These are phyloP conservation scores for Voacanga thouarsii DNA, from an alignment of 257 asterid species.

Conservation along the genomic window DNA sequence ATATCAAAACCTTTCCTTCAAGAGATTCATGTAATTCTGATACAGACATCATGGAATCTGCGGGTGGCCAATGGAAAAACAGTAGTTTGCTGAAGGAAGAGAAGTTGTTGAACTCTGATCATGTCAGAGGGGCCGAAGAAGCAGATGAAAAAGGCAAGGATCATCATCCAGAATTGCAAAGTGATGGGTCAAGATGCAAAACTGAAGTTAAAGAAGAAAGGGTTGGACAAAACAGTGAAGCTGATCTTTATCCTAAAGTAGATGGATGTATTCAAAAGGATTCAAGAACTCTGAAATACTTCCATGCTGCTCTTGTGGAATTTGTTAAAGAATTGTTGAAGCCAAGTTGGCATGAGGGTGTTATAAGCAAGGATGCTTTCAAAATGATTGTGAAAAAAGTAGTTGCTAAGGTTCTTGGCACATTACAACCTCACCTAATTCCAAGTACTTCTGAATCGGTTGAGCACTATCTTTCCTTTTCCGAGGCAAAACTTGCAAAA, in stretches of 20 bases:
- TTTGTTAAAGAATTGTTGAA: constrained; percentile 68
- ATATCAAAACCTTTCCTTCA: constrained; percentile 15
- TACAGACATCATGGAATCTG: constrained; percentile 20
- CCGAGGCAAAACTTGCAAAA: constrained; percentile 58
- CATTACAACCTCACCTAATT: constrained; percentile 59
- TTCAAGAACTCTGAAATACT: constrained; percentile 44
- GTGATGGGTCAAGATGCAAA: constrained; percentile 29
- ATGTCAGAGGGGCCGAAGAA: constrained; percentile 28
- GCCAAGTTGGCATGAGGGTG: constrained; percentile 80
- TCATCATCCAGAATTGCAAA: constrained; percentile 32
- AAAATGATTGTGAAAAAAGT: constrained; percentile 73
- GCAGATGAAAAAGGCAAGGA: constrained; percentile 31
- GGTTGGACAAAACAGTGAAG: constrained; percentile 33
- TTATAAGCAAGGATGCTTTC: constrained; percentile 76
- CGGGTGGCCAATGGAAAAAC: constrained; percentile 10
- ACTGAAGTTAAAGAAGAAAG: constrained; percentile 36
- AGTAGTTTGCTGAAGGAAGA: constrained; percentile 35
- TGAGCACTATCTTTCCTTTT: constrained; percentile 50
- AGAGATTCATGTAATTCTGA: constrained; percentile 20
- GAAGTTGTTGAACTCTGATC: constrained; percentile 32
- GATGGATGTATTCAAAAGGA: constrained; percentile 37
- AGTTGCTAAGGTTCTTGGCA: constrained; percentile 60
- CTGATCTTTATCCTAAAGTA: constrained; percentile 30
- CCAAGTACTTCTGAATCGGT: constrained; percentile 63
- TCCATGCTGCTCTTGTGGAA: constrained; percentile 69